Evolutionary conservation across 1,139 yeast species (phyloP).

Genomic region (Hansenula lynferdii): DNA sequence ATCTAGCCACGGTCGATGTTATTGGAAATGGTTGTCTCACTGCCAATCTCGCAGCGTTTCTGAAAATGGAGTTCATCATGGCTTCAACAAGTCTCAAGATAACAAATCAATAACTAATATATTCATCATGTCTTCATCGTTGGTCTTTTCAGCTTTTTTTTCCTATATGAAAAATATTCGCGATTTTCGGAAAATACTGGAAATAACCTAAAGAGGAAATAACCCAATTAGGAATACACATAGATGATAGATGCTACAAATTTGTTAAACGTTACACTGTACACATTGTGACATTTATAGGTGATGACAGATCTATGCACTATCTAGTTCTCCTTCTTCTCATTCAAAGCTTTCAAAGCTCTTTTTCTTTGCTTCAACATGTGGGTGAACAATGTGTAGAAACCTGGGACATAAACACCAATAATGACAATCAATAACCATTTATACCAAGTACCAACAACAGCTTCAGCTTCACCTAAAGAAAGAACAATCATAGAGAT

Average conservation of each 20-base stretch:
- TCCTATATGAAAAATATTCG: background rate
- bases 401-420: constrained; percentile 76
- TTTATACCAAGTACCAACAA: constrained; percentile 48
- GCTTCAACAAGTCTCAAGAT: no score
- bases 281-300: no score
- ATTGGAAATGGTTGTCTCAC: background rate
- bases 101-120: no score
- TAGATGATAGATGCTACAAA: no score
- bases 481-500: constrained; percentile 65
- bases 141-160: background rate
- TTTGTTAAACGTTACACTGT: no score
- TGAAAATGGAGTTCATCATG: background rate
- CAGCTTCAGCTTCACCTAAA: constrained; percentile 52
- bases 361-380: constrained; percentile 86
- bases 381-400: constrained; percentile 78
- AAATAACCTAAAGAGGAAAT: background rate
- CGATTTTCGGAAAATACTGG: no score
- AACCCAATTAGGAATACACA: background rate
- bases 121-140: no score
- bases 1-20: no score
- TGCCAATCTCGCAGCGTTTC: background rate
- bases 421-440: constrained; percentile 52
- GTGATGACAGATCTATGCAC: no score
- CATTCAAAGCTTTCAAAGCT: constrained; percentile 38
- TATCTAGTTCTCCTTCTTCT: constrained; percentile 1